These are phyloP conservation scores for Aspergillus phoenicis DNA, from an alignment of 2,329 filamentous ascomycete genomes.

Conservation along the genomic window DNA sequence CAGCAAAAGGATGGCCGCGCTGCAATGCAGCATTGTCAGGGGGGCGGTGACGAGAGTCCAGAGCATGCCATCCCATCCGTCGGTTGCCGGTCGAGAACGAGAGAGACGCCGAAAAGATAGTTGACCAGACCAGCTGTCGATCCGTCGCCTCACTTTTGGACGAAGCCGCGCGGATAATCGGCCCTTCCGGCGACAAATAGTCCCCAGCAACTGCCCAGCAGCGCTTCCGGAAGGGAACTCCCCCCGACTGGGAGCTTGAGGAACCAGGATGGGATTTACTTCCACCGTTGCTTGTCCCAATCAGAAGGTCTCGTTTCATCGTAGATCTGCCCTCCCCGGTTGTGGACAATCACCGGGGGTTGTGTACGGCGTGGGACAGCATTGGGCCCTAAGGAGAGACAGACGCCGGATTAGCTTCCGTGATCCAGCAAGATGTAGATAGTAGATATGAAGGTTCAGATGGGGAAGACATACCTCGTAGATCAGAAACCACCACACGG, in stretches of 20 bases:
- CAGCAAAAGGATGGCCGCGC: neutral
- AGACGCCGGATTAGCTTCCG: slow-evolving; percentile 14
- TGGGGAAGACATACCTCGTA: slow-evolving; percentile 33
- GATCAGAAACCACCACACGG: slow-evolving; percentile 32
- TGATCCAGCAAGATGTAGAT: neutral
- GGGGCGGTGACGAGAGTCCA: slow-evolving; percentile 15
- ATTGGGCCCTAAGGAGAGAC: slow-evolving; percentile 33
- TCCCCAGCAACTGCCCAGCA: slow-evolving; percentile 22
- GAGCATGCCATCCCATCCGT: slow-evolving; percentile 9
- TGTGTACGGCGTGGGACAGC: slow-evolving; percentile 32
- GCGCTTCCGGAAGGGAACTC: slow-evolving; percentile 11
- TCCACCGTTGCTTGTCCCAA: slow-evolving; percentile 45
- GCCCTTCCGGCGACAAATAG: slow-evolving; percentile 13
- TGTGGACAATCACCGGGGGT: slow-evolving; percentile 38
- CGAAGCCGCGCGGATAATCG: slow-evolving; percentile 29
- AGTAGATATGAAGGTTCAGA: neutral
- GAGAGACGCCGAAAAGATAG: slow-evolving; percentile 11
- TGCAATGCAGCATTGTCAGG: slow-evolving; percentile 2
- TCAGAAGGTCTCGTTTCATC: slow-evolving; percentile 41
- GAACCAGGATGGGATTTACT: slow-evolving; percentile 24
- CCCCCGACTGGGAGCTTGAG: no score
- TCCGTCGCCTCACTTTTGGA: slow-evolving; percentile 31
- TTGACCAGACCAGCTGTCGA: slow-evolving; percentile 20
- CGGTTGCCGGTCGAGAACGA: slow-evolving; percentile 20
- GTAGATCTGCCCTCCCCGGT: slow-evolving; percentile 40